Evolutionary conservation across 192 early-diverging fungal genomes (phyloP), one percentile per base, ranked within the genome.

Genomic region (Coemansia sp.): DNA sequence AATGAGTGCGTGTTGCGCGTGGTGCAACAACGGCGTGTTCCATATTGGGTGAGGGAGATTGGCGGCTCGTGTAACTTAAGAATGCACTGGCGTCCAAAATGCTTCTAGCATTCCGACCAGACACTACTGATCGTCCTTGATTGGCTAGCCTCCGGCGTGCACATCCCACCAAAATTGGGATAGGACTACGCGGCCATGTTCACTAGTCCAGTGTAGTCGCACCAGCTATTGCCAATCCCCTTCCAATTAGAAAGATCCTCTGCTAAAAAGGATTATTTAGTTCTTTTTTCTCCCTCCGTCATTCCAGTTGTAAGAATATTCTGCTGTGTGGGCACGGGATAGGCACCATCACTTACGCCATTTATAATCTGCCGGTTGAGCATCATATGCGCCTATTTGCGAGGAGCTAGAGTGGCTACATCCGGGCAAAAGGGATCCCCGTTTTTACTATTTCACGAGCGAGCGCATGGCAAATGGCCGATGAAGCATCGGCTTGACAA

Each of bases 1-100:
- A 31, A n/a, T 32, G 5, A 58, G 55, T 58, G 31, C 51, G 29
- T 58, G 55, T 58, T 58, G 55, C 55, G 55, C 55, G 55, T 58
- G 55, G 55, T 58, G 27, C 55, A 15, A 58, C 55, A 58, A 17
- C 55, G 55, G 55, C 55, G 4, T 17, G 55, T 14, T 53, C 51
- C 51, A 11, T n/a, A 25, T 29, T 53, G 46, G 46, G 19, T 14
- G 15, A 58, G 55, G 3, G 29, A 32, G 55, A 58, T 58, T 34
- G 55, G 27, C 55, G 1, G 15, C 14, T 58, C 27, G 55, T 58
- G 55, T 58, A 58, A 58, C 55, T 32, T 14, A 7, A 34, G 55
- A 58, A 34, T 29, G 51, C 25, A 23, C 51, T 19, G 1, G 19
- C 34, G 34, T 36, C 15, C 17, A 19, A 7, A 48, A 53, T 58